Evolutionary conservation across 768 basidiomycete species (phyloP).

Genomic region (Tricholoma saponaceum): DNA sequence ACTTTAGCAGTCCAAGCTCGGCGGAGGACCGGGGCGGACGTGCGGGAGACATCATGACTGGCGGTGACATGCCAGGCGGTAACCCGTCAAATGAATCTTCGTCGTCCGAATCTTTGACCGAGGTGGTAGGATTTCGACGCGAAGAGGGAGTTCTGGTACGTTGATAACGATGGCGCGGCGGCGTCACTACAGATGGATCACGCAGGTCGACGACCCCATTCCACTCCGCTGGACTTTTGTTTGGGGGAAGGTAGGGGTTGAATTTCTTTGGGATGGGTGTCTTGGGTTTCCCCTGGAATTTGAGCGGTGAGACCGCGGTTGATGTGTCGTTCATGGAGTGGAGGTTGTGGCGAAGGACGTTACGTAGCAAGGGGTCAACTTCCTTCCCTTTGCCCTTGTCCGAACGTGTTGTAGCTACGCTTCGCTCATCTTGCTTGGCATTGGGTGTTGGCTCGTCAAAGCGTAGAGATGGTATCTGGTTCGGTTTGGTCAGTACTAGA

Average conservation of each 20-base stretch:
- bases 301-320: constrained; percentile 43
- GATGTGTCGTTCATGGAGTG: constrained; percentile 36
- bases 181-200: constrained; percentile 48
- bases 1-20: constrained; percentile 40
- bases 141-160: constrained; percentile 9
- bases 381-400: constrained; percentile 48
- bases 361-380: constrained; percentile 39
- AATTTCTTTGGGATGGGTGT: constrained; percentile 51
- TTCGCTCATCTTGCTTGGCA: constrained; percentile 8
- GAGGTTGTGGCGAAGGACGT: constrained; percentile 49
- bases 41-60: constrained; percentile 53
- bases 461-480: constrained; percentile 15
- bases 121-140: constrained; percentile 14
- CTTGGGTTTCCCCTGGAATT: constrained; percentile 47
- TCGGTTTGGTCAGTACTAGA: constrained; percentile 7
- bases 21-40: constrained; percentile 45
- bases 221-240: constrained; percentile 53
- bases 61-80: constrained; percentile 58
- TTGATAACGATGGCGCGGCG: constrained; percentile 25
- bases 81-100: constrained; percentile 51
- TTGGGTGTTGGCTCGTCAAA: constrained; percentile 18
- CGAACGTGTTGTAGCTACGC: constrained; percentile 18
- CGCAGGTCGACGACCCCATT: constrained; percentile 72
- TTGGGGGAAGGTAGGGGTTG: constrained; percentile 60
- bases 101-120: constrained; percentile 30